Percentiles rank a stretch among this genome's conserved stretches.
Conservation (phyloP, 1,284 basidiomycete genomes). For the Wallemia mellicola region DNA sequence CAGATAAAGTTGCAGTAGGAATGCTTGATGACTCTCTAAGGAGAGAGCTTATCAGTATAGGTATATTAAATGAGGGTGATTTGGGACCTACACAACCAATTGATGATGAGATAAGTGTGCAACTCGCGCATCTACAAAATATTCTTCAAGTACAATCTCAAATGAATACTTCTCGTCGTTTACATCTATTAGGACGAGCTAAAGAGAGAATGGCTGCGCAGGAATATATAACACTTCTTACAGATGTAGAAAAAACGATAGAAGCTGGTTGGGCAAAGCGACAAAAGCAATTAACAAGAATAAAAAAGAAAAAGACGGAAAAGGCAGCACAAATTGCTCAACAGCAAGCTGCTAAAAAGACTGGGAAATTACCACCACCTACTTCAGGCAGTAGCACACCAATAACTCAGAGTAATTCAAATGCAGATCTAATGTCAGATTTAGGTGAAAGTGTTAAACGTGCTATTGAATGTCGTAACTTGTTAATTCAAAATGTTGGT, state of each 20-base stretch:
- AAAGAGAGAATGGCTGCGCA: neutral
- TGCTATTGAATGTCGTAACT: neutral
- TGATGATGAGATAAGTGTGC: neutral
- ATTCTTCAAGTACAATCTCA: neutral
- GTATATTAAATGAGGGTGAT: neutral
- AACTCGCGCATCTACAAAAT: neutral
- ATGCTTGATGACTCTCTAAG: neutral
- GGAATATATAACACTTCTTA: neutral
- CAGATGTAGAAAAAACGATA: neutral
- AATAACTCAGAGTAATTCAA: neutral
- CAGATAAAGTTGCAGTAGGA: neutral
- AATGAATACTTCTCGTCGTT: neutral
- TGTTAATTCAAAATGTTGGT: neutral
- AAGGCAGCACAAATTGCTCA: neutral
- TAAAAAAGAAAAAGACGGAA: neutral
- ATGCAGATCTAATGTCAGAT: neutral
- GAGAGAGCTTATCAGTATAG: neutral
- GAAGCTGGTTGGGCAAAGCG: neutral
- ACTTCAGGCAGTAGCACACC: neutral
- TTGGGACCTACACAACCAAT: neutral
- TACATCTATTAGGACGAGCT: neutral
- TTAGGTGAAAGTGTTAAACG: neutral
- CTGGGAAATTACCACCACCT: neutral
- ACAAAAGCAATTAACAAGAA: neutral
- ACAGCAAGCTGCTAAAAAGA: neutral